A percentile compares a stretch with the other conserved stretches of the same genome.
Evolutionary conservation across 2,329 filamentous ascomycete genomes (phyloP).

Genomic region (Xylaria sp.): DNA sequence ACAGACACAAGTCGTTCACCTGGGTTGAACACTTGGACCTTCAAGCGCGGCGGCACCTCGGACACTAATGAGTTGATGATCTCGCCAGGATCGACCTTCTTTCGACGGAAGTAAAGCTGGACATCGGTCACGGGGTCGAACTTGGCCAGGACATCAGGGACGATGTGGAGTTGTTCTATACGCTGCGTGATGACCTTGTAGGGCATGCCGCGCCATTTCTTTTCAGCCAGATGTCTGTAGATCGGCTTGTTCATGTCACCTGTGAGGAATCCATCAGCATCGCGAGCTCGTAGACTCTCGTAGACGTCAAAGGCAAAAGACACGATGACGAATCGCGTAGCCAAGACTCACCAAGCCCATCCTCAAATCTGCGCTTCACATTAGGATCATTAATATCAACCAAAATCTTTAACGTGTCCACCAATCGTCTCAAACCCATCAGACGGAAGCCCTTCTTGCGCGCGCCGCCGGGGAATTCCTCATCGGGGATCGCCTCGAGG

Average conservation of each 20-base stretch:
- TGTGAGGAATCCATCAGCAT: slow-evolving; percentile 37
- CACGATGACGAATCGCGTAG: not conserved
- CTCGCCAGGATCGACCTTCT: slow-evolving; percentile 67
- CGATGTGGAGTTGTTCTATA: slow-evolving; percentile 76
- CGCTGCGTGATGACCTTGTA: slow-evolving; percentile 76
- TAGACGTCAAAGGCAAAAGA: not conserved
- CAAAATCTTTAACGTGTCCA: slow-evolving; percentile 78
- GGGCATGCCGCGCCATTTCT: slow-evolving; percentile 82
- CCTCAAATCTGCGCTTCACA: slow-evolving; percentile 91
- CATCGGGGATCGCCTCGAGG: slow-evolving; percentile 54
- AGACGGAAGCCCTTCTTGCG: slow-evolving; percentile 61
- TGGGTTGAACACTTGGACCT: slow-evolving; percentile 77
- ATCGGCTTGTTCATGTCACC: slow-evolving; percentile 95
- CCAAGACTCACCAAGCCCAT: slow-evolving; percentile 66
- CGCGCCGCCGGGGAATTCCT: slow-evolving; percentile 57
- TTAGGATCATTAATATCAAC: slow-evolving; percentile 93
- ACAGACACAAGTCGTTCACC: slow-evolving; percentile 79
- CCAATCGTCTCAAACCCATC: slow-evolving; percentile 61
- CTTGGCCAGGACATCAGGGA: slow-evolving; percentile 80
- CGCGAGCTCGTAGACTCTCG: not conserved
- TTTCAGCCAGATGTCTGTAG: slow-evolving; percentile 82
- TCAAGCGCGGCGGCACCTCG: slow-evolving; percentile 67
- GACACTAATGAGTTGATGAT: slow-evolving; percentile 70
- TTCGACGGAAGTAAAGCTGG: slow-evolving; percentile 70
- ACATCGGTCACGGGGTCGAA: slow-evolving; percentile 76